Evolutionary conservation across 164 flowering plant genomes (phyloP), one percentile per base, ranked within the genome.

Genomic region (Berberis vulgaris): DNA sequence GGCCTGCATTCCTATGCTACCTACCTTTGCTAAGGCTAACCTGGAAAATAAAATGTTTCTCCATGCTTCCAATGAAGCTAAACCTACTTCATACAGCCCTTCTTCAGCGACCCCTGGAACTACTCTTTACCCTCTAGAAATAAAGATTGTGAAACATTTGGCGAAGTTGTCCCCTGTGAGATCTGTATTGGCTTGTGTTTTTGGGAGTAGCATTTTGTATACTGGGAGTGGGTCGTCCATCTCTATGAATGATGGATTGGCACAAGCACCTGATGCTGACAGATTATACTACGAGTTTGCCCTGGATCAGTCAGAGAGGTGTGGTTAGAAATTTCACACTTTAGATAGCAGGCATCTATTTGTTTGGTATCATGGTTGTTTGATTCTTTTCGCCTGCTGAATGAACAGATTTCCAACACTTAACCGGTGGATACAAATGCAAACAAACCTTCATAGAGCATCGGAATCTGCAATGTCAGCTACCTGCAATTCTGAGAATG

Each of bases 371-470:
- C 13, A 12, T 57, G 54, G 3, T 63, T 59, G 10, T 63, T 39
- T 56, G 49, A 40, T 59, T 39, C 41, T 38, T 70, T 72, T 13
- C 40, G 61, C 49, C 62, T 54, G 58, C 69, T 70, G 64, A n/a
- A 40, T 57, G 54, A 59, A 40, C 83, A 95, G 99, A 76, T 95
- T 84, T 72, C 93, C 97, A 42, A 95, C 99, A 65, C 75, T 95
- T 75, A 95, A 95, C 65, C 86, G 99, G 55, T 95, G 99, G 99
- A 95, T 95, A 65, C 99, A 95, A 74, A 86, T 89, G 97, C 97
- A 95, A 70, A 87, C 90, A 39, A 95, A 91, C 49, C 91, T 87
- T 59, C 97, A 91, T 75, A 84, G 96, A 73, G 90, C 89, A 71
- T 87, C 97, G 26, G 99, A 91, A 72, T 79, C 86, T 77, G 87